A percentile compares a stretch with the other conserved stretches of the same genome.
Evolutionary conservation across 345 rosid species (phyloP).

Genomic region (Euphorbia pulcherrima): DNA sequence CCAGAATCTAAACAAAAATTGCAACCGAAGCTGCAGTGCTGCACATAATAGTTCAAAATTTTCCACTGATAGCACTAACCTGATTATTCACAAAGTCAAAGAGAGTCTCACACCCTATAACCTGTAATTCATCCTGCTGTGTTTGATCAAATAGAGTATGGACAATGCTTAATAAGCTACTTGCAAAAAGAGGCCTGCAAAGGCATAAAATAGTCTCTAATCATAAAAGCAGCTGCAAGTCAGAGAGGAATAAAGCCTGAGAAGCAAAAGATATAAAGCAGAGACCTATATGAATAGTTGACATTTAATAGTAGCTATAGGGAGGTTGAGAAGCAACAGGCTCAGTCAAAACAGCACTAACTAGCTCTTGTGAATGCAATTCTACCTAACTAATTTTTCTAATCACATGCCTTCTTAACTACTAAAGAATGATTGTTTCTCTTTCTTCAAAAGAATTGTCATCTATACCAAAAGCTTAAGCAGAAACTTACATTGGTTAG

Average conservation of each 20-base stretch:
- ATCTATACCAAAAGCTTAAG: not conserved
- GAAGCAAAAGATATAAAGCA: not conserved
- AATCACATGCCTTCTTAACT: not conserved
- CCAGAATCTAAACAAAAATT: conserved; percentile 13
- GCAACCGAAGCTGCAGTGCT: not conserved
- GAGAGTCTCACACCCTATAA: conserved; percentile 78
- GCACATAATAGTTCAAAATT: conserved; percentile 2
- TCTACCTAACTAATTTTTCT: not conserved
- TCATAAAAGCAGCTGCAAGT: not conserved
- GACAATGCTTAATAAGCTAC: conserved; percentile 74
- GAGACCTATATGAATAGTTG: not conserved
- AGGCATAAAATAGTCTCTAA: conserved; percentile 21
- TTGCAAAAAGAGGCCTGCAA: conserved; percentile 76
- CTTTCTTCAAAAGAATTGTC: not conserved
- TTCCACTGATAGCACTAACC: conserved; percentile 41
- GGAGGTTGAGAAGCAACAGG: not conserved
- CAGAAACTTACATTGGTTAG: not conserved
- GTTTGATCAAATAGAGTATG: conserved; percentile 78
- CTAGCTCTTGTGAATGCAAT: not conserved
- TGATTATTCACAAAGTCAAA: conserved; percentile 89
- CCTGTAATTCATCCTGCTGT: conserved; percentile 67
- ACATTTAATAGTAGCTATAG: conserved; percentile 4
- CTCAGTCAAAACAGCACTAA: not conserved
- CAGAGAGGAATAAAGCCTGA: not conserved
- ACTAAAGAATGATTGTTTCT: not conserved